Conservation (phyloP, 2,329 filamentous ascomycete genomes). For the Fusarium verticillioides region DNA sequence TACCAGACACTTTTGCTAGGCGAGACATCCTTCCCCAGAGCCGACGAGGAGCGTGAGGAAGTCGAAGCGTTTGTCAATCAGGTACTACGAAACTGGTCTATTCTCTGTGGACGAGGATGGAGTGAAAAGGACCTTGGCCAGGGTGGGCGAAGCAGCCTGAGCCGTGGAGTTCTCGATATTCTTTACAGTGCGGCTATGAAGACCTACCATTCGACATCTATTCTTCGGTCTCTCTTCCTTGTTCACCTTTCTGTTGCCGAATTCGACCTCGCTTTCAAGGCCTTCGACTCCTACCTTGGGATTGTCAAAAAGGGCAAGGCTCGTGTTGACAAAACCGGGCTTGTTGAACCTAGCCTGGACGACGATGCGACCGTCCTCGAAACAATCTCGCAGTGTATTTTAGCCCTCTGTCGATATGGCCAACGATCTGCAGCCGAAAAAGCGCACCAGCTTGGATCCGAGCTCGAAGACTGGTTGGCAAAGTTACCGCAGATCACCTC, state of each 20-base stretch:
- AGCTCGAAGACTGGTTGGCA: slow-evolving; percentile 80
- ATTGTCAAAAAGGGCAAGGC: slow-evolving; percentile 88
- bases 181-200: slow-evolving; percentile 92
- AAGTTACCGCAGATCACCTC: slow-evolving; percentile 59
- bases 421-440: slow-evolving; percentile 80
- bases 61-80: slow-evolving; percentile 85
- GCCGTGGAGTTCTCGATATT: slow-evolving; percentile 83
- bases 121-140: slow-evolving; percentile 81
- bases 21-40: slow-evolving; percentile 85
- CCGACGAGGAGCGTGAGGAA: slow-evolving; percentile 80
- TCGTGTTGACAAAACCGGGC: slow-evolving; percentile 80
- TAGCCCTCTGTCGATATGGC: slow-evolving; percentile 85
- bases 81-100: slow-evolving; percentile 85
- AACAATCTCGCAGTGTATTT: slow-evolving; percentile 83
- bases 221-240: slow-evolving; percentile 86
- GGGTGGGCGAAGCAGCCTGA: slow-evolving; percentile 80
- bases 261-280: slow-evolving; percentile 90
- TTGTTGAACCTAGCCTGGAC: slow-evolving; percentile 78
- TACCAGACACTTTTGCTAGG: slow-evolving; percentile 83
- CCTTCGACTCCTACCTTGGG: slow-evolving; percentile 91
- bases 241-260: slow-evolving; percentile 90
- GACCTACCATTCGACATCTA: slow-evolving; percentile 93
- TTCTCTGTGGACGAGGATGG: slow-evolving; percentile 84
- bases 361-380: slow-evolving; percentile 79
- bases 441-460: slow-evolving; percentile 74